These are phyloP conservation scores for Ophiocordyceps polyrhachis-furcata DNA, from an alignment of 2,329 filamentous ascomycete species.

Conservation along the genomic window DNA sequence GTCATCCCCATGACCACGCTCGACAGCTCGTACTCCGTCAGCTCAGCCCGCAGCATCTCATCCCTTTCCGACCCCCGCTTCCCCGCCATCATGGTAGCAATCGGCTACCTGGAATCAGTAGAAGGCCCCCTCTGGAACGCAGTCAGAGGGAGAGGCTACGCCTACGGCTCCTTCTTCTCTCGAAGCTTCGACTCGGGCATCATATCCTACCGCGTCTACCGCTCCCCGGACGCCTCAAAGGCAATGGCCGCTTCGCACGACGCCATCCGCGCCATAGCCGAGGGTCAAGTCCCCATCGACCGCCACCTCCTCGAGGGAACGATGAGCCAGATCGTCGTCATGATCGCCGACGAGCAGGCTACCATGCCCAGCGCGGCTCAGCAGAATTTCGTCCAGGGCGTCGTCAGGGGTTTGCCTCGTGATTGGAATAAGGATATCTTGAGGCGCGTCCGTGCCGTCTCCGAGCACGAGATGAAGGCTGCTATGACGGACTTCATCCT, in stretches of 20 bases:
- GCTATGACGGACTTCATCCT: conserved; percentile 60
- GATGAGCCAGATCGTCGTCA: conserved; percentile 73
- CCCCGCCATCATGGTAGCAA: conserved; percentile 71
- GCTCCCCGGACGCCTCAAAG: conserved; percentile 74
- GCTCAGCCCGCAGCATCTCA: conserved; percentile 53
- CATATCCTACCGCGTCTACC: conserved; percentile 71
- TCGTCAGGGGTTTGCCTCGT: conserved; percentile 55
- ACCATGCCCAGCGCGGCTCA: conserved; percentile 69
- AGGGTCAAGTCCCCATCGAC: conserved; percentile 56
- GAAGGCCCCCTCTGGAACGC: conserved; percentile 92
- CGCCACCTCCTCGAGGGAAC: conserved; percentile 72
- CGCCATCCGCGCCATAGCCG: conserved; percentile 56
- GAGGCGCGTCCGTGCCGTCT: conserved; percentile 57
- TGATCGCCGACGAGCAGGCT: conserved; percentile 72
- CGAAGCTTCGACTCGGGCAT: conserved; percentile 64
- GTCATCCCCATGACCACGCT: conserved; percentile 82
- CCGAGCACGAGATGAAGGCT: conserved; percentile 54
- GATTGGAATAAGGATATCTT: conserved; percentile 67
- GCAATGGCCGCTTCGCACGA: conserved; percentile 62
- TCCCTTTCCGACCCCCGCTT: conserved; percentile 61
- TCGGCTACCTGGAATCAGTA: conserved; percentile 78
- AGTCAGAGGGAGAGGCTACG: conserved; percentile 80
- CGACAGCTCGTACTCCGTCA: conserved; percentile 76
- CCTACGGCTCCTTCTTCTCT: conserved; percentile 70
- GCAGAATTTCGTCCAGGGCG: conserved; percentile 66